Evolutionary conservation across 495 filamentous ascomycete genomes (phyloP).

Genomic region (Penicillium parvum): DNA sequence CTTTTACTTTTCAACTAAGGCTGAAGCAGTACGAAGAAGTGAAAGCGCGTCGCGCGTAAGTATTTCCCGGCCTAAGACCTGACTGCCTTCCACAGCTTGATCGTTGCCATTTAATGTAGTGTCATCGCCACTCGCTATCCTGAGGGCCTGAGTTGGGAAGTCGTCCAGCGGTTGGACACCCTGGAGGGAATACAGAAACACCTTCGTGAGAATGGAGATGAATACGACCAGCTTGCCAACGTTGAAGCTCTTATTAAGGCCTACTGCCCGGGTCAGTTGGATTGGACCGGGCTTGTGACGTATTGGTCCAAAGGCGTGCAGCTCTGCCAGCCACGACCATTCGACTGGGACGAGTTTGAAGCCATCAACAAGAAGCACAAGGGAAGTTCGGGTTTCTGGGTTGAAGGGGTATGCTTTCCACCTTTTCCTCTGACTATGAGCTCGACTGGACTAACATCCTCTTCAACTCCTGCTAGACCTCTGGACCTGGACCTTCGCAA

Average conservation of each 20-base stretch:
- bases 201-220: neutral
- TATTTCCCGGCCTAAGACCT: neutral
- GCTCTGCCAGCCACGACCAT: constrained; percentile 6
- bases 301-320: constrained; percentile 7
- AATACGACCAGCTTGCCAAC: neutral
- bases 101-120: too few relatives aligned
- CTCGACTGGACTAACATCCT: too few relatives aligned
- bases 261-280: neutral
- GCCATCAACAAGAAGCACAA: neutral
- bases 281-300: neutral
- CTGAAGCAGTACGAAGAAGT: neutral
- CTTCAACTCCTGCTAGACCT: too few relatives aligned
- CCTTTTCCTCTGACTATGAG: too few relatives aligned
- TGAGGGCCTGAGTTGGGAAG: constrained; percentile 1
- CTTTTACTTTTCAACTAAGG: neutral
- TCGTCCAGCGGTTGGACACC: neutral
- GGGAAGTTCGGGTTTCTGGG: neutral
- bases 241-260: constrained; percentile 1
- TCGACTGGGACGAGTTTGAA: neutral
- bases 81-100: neutral
- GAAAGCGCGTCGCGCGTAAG: neutral
- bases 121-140: neutral
- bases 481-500: too few relatives aligned
- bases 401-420: too few relatives aligned
- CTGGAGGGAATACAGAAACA: neutral